These are phyloP conservation scores for Metroxylon sagu DNA, from an alignment of 176 grass and related monocot species.

Conservation along the genomic window DNA sequence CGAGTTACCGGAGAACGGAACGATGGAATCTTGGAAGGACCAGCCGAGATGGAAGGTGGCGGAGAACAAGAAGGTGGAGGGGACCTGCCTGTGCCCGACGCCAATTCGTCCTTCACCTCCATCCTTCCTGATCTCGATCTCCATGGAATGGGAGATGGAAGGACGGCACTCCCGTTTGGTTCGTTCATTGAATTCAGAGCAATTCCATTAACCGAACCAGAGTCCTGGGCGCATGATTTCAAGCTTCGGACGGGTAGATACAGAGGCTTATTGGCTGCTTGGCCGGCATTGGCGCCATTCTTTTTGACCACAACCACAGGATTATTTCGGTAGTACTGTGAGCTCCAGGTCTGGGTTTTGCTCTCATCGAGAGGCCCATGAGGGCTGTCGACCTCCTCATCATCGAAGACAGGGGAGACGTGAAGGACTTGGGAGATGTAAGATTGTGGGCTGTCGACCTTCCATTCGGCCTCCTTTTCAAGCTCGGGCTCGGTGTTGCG, in stretches of 20 bases:
- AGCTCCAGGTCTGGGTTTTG: conserved; percentile 48
- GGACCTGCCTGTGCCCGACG: neutral
- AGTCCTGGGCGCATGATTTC: conserved; percentile 18
- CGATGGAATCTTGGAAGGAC: neutral
- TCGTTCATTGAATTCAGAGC: neutral
- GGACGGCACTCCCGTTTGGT: conserved; percentile 26
- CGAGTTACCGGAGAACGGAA: neutral
- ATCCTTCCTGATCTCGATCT: conserved; percentile 36
- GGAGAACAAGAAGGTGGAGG: neutral
- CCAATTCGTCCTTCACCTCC: conserved; percentile 23
- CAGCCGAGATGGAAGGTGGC: neutral
- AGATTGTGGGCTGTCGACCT: conserved; percentile 18
- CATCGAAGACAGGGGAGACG: conserved; percentile 33
- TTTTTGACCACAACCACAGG: conserved; percentile 40
- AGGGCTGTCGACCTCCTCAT: neutral
- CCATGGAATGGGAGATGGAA: conserved; percentile 95
- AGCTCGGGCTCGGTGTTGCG: conserved; percentile 36
- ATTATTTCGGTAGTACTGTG: conserved; percentile 30
- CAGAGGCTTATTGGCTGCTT: conserved; percentile 26
- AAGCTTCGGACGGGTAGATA: conserved; percentile 50
- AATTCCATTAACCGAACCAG: neutral
- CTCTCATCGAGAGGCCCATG: neutral
- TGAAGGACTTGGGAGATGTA: conserved; percentile 56
- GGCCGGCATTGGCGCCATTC: conserved; percentile 9
- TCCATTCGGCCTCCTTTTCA: neutral